These are phyloP conservation scores for Pichia sp. DNA, from an alignment of 1,139 yeast species.

Conservation along the genomic window DNA sequence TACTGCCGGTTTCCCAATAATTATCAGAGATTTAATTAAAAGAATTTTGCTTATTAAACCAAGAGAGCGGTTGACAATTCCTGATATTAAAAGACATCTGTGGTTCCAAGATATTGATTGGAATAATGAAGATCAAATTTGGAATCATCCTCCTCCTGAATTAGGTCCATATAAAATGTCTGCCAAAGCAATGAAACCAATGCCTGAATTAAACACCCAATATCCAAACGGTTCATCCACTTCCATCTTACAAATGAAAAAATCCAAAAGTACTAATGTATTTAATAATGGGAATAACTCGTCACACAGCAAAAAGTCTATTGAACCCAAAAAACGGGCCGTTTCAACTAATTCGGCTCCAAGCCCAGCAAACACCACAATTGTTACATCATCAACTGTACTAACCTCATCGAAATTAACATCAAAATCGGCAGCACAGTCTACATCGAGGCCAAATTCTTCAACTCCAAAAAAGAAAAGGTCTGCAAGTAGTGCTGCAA, in stretches of 20 bases:
- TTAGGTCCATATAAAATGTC: constrained; percentile 66
- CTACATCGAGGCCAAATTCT: not conserved
- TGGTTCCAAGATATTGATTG: constrained; percentile 70
- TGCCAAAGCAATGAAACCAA: constrained; percentile 52
- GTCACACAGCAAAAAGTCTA: not conserved
- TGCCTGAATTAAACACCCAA: constrained; percentile 38
- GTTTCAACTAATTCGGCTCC: constrained; percentile 10
- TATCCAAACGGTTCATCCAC: constrained; percentile 16
- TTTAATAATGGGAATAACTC: not conserved
- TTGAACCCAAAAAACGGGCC: not conserved
- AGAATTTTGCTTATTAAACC: constrained; percentile 61
- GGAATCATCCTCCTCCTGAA: constrained; percentile 71
- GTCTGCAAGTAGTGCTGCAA: constrained; percentile 20
- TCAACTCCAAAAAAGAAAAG: constrained; percentile 1
- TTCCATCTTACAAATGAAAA: constrained; percentile 9
- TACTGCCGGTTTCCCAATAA: constrained; percentile 69
- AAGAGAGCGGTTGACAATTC: constrained; percentile 53
- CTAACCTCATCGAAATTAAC: not conserved
- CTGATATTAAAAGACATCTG: constrained; percentile 62
- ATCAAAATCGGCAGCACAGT: not conserved
- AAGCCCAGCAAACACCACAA: constrained; percentile 4
- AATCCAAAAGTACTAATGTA: constrained; percentile 1
- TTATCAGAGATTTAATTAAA: constrained; percentile 67
- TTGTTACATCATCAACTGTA: not conserved
- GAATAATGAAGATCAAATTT: constrained; percentile 54